Percentiles rank a stretch among this genome's conserved stretches.
phyloP scores from a whole-genome alignment of 2,329 filamentous ascomycete genomes.

The Ophiocordyceps camponoti-leonardi region DNA sequence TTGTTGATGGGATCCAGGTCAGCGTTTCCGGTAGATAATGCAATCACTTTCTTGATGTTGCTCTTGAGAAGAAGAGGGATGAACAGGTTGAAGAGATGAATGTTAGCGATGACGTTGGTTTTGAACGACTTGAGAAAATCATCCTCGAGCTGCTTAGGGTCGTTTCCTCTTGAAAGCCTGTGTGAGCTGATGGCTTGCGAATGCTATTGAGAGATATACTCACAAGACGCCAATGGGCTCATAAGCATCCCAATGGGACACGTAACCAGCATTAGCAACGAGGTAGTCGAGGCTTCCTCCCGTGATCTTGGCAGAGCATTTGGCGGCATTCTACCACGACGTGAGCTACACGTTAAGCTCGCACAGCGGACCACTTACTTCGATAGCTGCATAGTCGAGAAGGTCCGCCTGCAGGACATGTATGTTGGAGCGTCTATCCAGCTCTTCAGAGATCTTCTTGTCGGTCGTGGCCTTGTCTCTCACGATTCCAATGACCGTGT shows the following conservation, averaged over 20 bases:
- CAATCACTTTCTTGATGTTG: constrained; percentile 33
- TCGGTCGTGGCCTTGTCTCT: constrained; percentile 27
- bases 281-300: constrained; percentile 28
- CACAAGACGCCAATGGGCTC: constrained; percentile 20
- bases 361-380: constrained; percentile 2
- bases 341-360: not conserved
- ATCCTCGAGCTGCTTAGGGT: not conserved
- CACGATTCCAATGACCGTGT: constrained; percentile 28
- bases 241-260: constrained; percentile 12
- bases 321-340: constrained; percentile 10
- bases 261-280: constrained; percentile 28
- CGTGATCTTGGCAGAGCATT: constrained; percentile 6
- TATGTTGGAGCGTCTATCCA: constrained; percentile 21
- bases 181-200: not conserved
- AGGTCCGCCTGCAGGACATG: constrained; percentile 28
- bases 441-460: constrained; percentile 22
- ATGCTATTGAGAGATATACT: constrained; percentile 3
- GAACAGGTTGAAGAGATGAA: constrained; percentile 35
- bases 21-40: constrained; percentile 28
- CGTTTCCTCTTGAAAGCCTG: not conserved
- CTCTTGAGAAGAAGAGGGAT: constrained; percentile 33
- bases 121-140: constrained; percentile 12
- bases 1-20: constrained; percentile 25
- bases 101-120: constrained; percentile 31
- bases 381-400: constrained; percentile 12